Evolutionary conservation across 176 grass and related monocot species (phyloP).

Genomic region (Alopecurus myosuroides): DNA sequence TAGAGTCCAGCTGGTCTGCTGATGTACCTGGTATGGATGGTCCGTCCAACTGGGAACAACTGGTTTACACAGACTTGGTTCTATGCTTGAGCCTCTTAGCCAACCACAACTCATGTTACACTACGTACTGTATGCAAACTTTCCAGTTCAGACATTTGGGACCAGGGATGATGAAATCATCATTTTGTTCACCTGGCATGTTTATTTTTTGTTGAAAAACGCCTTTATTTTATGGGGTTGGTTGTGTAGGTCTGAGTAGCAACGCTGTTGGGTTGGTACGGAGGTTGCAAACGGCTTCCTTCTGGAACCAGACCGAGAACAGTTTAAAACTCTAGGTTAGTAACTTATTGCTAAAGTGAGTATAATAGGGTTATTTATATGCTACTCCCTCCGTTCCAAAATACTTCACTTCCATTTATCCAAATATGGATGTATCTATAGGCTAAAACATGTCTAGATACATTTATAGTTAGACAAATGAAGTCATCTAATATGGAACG

Average conservation of each 20-base stretch:
- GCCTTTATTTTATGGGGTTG: neutral
- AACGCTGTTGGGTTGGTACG: neutral
- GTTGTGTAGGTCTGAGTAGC: neutral
- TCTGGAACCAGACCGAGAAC: neutral
- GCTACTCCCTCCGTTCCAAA: no score
- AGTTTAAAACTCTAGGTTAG: neutral
- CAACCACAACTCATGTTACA: neutral
- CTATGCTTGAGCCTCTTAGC: neutral
- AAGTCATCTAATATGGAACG: no score
- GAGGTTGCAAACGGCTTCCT: neutral
- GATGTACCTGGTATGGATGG: neutral
- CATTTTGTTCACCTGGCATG: neutral
- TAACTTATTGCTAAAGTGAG: neutral
- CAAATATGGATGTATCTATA: no score
- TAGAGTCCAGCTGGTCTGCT: neutral
- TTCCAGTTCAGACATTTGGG: neutral
- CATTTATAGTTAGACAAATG: no score
- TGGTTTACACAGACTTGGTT: neutral
- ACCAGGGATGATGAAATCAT: neutral
- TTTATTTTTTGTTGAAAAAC: neutral
- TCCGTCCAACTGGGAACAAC: neutral
- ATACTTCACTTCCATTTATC: no score
- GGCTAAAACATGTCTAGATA: no score
- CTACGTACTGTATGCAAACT: neutral
- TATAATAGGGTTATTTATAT: neutral